Evolutionary conservation across 306 rosid genomes (phyloP).

Genomic region (Abrus pulchellus): DNA sequence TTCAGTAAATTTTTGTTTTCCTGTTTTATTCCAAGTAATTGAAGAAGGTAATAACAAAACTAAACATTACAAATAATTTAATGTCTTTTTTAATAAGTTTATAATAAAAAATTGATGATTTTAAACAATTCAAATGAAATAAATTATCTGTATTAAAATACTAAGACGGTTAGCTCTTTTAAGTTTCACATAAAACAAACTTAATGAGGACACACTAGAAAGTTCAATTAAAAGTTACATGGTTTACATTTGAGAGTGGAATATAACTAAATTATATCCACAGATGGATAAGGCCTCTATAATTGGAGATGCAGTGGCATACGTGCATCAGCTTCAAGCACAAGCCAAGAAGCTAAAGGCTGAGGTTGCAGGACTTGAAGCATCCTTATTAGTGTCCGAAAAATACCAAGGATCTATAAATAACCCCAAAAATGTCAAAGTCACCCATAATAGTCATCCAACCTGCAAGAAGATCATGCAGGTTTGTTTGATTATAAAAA

Average conservation of each 20-base stretch:
- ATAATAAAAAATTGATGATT: too few species aligned
- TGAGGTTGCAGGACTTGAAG: slow-evolving; percentile 78
- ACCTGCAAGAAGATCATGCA: slow-evolving; percentile 67
- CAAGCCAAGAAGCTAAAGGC: slow-evolving; percentile 76
- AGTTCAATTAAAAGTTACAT: not conserved
- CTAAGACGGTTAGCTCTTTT: not conserved
- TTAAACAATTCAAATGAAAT: too few species aligned
- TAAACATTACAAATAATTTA: too few species aligned
- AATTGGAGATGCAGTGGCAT: slow-evolving; percentile 83
- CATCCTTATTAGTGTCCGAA: slow-evolving; percentile 59
- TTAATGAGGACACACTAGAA: not conserved
- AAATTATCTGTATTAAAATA: too few species aligned
- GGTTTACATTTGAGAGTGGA: not conserved
- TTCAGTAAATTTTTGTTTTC: too few species aligned
- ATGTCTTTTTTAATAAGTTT: too few species aligned
- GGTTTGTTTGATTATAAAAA: slow-evolving; percentile 49
- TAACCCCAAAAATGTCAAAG: slow-evolving; percentile 51
- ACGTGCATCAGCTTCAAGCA: slow-evolving; percentile 77
- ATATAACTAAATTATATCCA: not conserved
- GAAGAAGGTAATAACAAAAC: too few species aligned
- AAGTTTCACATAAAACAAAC: not conserved
- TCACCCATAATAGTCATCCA: slow-evolving; percentile 34
- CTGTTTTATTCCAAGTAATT: too few species aligned
- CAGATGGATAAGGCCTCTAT: slow-evolving; percentile 99
- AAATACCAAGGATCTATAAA: slow-evolving; percentile 53